Evolutionary conservation across 805 yeast genomes (phyloP).

Genomic region (Monosporozyma unispora): DNA sequence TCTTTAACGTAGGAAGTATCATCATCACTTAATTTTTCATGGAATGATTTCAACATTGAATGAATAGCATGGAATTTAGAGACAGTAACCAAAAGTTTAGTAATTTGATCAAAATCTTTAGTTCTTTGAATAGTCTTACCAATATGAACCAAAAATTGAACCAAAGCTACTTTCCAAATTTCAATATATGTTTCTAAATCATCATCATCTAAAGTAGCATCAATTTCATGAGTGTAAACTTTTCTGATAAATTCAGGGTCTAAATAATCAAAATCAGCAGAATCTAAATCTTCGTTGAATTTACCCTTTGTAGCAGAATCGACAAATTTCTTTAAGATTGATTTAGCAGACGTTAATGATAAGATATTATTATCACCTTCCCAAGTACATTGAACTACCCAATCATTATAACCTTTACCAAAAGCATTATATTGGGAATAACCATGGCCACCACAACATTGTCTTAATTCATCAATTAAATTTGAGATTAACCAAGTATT

Average conservation of each 20-base stretch:
- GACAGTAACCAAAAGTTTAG: constrained; percentile 32
- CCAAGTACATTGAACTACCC: constrained; percentile 99
- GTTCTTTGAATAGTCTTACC: constrained; percentile 21
- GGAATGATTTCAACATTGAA: constrained; percentile 29
- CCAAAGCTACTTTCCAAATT: constrained; percentile 27
- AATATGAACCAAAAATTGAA: constrained; percentile 22
- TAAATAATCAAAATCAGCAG: constrained; percentile 23
- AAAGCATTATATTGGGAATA: constrained; percentile 88
- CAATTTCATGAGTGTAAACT: constrained; percentile 16
- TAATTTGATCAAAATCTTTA: constrained; percentile 29
- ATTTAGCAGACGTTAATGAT: constrained; percentile 76
- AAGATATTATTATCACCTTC: constrained; percentile 92
- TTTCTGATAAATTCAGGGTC: constrained; percentile 21
- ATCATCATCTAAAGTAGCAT: constrained; percentile 25
- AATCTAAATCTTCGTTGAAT: constrained; percentile 27
- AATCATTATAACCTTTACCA: constrained; percentile 80
- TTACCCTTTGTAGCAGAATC: constrained; percentile 32
- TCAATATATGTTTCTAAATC: constrained; percentile 27
- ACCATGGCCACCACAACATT: constrained; percentile 94
- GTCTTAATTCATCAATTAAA: constrained; percentile 82
- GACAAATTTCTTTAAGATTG: constrained; percentile 39
- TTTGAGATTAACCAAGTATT: constrained; percentile 79
- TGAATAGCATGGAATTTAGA: constrained; percentile 36
- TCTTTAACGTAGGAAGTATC: constrained; percentile 20
- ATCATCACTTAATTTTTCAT: constrained; percentile 16